Base-by-base conservation (phyloP, 768 basidiomycete species). In the Megacollybia marginata region DNA sequence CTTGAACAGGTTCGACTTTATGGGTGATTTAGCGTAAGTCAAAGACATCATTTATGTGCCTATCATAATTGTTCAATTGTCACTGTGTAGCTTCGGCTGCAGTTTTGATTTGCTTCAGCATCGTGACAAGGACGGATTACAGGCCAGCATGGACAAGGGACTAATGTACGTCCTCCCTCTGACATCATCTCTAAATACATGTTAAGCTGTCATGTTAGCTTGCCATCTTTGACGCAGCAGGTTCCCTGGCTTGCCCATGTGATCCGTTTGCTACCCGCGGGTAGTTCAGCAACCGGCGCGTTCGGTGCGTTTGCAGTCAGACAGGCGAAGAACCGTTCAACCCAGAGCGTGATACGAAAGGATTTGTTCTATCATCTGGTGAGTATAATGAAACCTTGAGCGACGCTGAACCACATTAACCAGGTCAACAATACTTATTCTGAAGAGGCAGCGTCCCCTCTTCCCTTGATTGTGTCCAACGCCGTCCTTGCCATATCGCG, bases 21-120 rank as follows among this genome's bases (percentile, higher is more conserved):
- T 65, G 63, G 59, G 59, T 33, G 62, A 65, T 52, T 56, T 65
- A 54, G 62, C 63, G 63, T 62, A 45, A 56, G 58, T 56, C 5
- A 20, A 31, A 13, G 32, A 12, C 34, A 18, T 49, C 28, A 20
- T 35, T 48, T 11, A 23, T 31, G 11, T 19, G 23, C 18, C 15
- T 32, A 35, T n/a, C n/a, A n/a, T n/a, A 20, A 4, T 40, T 23
- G 33, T 32, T 51, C 31, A 15, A n/a, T n/a, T n/a, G n/a, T n/a
- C n/a, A n/a, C n/a, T n/a, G n/a, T n/a, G n/a, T 44, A 73, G 69
- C 33, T 72, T 72, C 42, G 67, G 66, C 6, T 66, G 67, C 7
- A 64, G 65, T 8, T 69, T 67, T 33, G 67, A 71, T 42, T 61
- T 69, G 47, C 60, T 69, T 61, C 62, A 62, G 10, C 60, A 68